These are phyloP conservation scores for Raffaelea albimanens DNA, from an alignment of 2,329 filamentous ascomycete genomes.

Conservation along the genomic window DNA sequence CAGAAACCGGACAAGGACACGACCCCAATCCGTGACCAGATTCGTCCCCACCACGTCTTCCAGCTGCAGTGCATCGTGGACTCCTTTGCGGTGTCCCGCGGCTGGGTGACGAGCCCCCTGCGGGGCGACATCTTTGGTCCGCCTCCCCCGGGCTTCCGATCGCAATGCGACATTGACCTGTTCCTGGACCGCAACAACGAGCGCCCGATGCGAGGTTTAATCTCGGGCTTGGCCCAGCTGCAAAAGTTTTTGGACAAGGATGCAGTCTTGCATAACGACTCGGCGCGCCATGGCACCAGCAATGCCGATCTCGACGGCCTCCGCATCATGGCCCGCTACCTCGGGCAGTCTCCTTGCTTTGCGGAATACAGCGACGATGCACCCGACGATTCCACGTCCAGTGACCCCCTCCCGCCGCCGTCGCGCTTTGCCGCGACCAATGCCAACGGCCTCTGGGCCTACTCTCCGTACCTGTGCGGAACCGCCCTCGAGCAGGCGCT, in stretches of 20 bases:
- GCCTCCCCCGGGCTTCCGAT: not conserved
- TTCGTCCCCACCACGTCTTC: not conserved
- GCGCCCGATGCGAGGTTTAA: not conserved
- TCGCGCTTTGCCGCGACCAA: not conserved
- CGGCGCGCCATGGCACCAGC: not conserved
- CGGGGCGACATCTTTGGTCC: not conserved
- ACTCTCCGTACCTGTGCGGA: not conserved
- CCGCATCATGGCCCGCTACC: not conserved
- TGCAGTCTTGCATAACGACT: not conserved
- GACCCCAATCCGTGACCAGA: not conserved
- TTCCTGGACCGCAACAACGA: not conserved
- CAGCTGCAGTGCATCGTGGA: not conserved
- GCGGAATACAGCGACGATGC: no score
- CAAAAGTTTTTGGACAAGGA: not conserved
- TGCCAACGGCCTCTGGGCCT: not conserved
- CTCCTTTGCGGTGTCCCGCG: not conserved
- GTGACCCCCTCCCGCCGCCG: not conserved
- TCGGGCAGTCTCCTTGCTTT: no score
- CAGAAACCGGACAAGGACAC: not conserved
- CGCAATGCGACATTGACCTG: not conserved
- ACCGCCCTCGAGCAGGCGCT: not conserved
- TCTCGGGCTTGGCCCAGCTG: not conserved
- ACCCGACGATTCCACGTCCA: not conserved
- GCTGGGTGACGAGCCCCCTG: not conserved
- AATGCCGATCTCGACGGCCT: not conserved